Evolutionary conservation across 345 rosid genomes (phyloP).

Genomic region (Dovyalis caffra): DNA sequence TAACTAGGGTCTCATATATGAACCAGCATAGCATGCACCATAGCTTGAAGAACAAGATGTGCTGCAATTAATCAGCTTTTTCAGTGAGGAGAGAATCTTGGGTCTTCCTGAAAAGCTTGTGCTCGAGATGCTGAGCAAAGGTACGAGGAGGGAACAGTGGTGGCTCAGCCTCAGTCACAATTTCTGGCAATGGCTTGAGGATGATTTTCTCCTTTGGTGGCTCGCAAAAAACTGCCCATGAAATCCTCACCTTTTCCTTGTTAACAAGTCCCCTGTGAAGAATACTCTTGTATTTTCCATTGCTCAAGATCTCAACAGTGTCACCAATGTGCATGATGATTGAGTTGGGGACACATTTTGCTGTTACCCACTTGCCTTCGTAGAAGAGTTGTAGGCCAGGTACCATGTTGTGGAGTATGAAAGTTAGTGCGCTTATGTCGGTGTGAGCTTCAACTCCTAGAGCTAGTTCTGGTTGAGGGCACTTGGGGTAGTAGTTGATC

Average conservation of each 20-base stretch:
- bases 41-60: not conserved
- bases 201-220: conserved; percentile 93
- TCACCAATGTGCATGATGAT: conserved; percentile 96
- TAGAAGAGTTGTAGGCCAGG: conserved; percentile 91
- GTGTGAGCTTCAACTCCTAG: conserved; percentile 99
- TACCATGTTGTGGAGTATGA: conserved; percentile 98
- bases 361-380: conserved; percentile 75
- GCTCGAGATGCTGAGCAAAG: conserved; percentile 75
- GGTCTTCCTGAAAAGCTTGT: conserved; percentile 74
- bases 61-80: not conserved
- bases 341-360: conserved; percentile 90
- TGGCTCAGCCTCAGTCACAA: conserved; percentile 62
- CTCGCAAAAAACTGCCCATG: conserved; percentile 98
- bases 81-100: conserved; percentile 23
- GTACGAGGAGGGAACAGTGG: conserved; percentile 87
- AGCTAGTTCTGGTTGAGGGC: conserved; percentile 96
- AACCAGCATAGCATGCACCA: not conserved
- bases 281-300: conserved; percentile 88
- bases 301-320: conserved; percentile 88
- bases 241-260: conserved; percentile 91
- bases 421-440: conserved; percentile 83
- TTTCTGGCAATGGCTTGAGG: conserved; percentile 72
- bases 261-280: conserved; percentile 90
- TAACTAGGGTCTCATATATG: not conserved
- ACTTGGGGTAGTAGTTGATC: conserved; percentile 89